Base-by-base conservation (phyloP, 176 grass and related monocot genomes). In the Phoenix dactylifera region DNA sequence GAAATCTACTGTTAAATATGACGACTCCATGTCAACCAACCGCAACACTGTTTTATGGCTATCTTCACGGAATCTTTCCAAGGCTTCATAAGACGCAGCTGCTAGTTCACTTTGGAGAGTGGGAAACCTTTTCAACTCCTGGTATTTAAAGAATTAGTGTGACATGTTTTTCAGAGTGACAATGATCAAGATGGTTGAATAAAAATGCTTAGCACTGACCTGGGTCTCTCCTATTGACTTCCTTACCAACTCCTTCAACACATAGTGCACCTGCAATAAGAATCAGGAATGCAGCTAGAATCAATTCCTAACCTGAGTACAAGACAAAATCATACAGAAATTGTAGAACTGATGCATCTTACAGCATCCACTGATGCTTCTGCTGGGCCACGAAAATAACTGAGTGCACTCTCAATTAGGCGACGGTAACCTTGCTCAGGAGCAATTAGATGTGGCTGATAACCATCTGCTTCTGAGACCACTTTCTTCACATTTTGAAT, bases 361-460 rank as follows among this genome's bases (percentile, higher is more conserved):
- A 97, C 92, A 70, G 92, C 81, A 73, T 97, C 92, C 53, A 97
- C 92, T 77, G 92, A 97, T 78, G 92, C 87, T 83, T 97, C 92
- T 52, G 92, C 92, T 68, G 92, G 92, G 4, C 92, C 92, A 85
- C 81, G 79, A 62, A 97, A 97, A 79, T 82, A 97, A 82, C 66
- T 85, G 52, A 97, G 84, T 82, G 84, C 51, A 83, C 81, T 85
- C 59, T 97, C 87, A 60, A 97, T 97, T 30, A 97, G 53, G 58
- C 84, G 87, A 20, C 92, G 86, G 55, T 97, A 97, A 51, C 92
- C 92, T 80, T 97, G 92, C 73, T 97, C 92, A 57, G 92, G 92
- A 85, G 92, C 92, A 77, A 97, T 85, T 72, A 97, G 75, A 62
- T 97, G 92, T 24, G 92, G 92, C 57, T 91, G 92, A 74, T 97